Percentiles rank a stretch among this genome's conserved stretches.
These are phyloP conservation scores for Capsella bursapastoris DNA, from an alignment of 345 rosid species.

Conservation along the genomic window DNA sequence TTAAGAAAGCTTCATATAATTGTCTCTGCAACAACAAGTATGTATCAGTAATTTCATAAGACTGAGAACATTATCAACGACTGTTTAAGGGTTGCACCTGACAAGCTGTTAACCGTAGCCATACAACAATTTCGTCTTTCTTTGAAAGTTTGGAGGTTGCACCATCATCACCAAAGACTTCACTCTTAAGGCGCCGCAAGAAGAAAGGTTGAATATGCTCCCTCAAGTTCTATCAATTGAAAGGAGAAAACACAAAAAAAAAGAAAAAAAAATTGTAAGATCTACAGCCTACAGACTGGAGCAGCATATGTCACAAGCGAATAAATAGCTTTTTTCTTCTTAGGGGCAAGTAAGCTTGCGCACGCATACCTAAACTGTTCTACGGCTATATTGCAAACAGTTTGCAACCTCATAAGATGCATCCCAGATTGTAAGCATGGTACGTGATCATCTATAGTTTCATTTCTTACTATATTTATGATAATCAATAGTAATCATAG, in stretches of 20 bases:
- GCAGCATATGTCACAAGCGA: constrained; percentile 26
- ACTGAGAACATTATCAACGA: constrained; percentile 13
- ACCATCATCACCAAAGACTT: constrained; percentile 69
- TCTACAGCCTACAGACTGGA: constrained; percentile 14
- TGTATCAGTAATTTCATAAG: constrained; percentile 27
- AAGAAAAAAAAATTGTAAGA: not conserved
- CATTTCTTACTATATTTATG: constrained; percentile 2
- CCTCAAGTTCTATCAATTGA: constrained; percentile 68
- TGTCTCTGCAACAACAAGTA: constrained; percentile 60
- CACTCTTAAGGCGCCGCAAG: constrained; percentile 88
- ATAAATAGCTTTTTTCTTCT: constrained; percentile 8
- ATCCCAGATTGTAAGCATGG: constrained; percentile 21
- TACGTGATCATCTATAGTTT: not conserved
- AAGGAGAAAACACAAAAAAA: constrained; percentile 16
- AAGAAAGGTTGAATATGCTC: constrained; percentile 92
- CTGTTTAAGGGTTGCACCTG: constrained; percentile 61
- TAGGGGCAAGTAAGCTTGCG: constrained; percentile 12
- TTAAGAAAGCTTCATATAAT: constrained; percentile 88
- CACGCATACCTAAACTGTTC: not conserved
- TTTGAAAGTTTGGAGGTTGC: constrained; percentile 72
- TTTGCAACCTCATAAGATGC: constrained; percentile 16
- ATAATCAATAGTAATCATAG: not conserved
- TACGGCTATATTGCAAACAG: not conserved
- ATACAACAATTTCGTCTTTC: constrained; percentile 89
- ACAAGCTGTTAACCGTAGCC: constrained; percentile 83